Evolutionary conservation across 495 filamentous ascomycete species (phyloP), one percentile per base, ranked within the genome.

Genomic region (Acidomyces sp.): DNA sequence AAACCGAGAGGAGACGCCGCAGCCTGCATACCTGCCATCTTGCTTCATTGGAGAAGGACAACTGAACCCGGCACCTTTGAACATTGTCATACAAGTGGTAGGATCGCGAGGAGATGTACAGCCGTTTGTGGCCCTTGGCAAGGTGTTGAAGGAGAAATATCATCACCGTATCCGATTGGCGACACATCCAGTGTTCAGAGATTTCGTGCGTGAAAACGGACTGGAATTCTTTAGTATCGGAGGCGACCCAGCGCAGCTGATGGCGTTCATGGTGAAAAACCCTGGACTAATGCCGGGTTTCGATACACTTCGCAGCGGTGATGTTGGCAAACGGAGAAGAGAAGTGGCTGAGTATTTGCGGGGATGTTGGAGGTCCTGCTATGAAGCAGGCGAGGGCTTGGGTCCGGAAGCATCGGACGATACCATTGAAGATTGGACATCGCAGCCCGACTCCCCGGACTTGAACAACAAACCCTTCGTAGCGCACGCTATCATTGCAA

Each of bases 401-500:
- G 57, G 46, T 6, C 39, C 52, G 4, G 49, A 51, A 17, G 49
- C 41, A 9, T 30, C 48, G 17, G 51, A 58, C 30, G 22, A 39
- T 2, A 51, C 43, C 9, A 29, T 56, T 20, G 52, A 55, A 26
- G 52, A 57, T 20, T 55, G 45, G 44, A 43, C 32, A 15, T n/a
- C 27, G 13, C 20, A 38, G 2, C 36, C 32, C 6, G 24, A 22
- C 12, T 25, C 34, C 0, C 34, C 10, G 0, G 45, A 52, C 10
- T 22, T 23, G 10, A 28, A 7, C 9, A 37, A 34, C 23, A 51
- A 69, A 47, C 72, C 74, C 0, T 80, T 81, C 54, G 64, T 79
- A 4, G 77, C 77, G 0, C 71, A 81, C 42, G 72, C 66, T 9
- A 78, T 81, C 34, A 77, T 81, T 46, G 75, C 77, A 0, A 80